A percentile compares a stretch with the other conserved stretches of the same genome.
phyloP scores from a whole-genome alignment of 2,329 filamentous ascomycete species.

The Fusarium brevicatenulatum region DNA sequence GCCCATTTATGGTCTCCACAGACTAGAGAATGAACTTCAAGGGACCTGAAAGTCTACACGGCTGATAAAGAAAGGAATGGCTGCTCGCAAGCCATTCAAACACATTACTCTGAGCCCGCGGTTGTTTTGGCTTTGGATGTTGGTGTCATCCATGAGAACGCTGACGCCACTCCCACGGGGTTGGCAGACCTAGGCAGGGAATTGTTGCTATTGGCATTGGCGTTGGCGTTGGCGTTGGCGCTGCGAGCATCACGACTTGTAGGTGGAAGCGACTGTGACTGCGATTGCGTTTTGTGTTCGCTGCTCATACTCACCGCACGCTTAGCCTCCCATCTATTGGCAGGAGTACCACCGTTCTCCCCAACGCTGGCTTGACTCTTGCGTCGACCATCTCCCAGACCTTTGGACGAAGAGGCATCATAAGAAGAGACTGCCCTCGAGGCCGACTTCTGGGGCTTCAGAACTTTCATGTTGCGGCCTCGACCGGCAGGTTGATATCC shows the following conservation, averaged over 20 bases:
- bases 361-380: constrained; percentile 60
- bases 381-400: constrained; percentile 61
- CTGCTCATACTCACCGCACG: constrained; percentile 58
- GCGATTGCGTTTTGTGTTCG: constrained; percentile 48
- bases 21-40: not conserved
- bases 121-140: constrained; percentile 51
- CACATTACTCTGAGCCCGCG: constrained; percentile 40
- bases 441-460: constrained; percentile 78
- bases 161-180: constrained; percentile 89
- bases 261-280: constrained; percentile 42
- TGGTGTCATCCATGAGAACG: constrained; percentile 90
- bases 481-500: constrained; percentile 76
- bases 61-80: not conserved
- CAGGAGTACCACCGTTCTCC: constrained; percentile 41
- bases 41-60: constrained; percentile 1
- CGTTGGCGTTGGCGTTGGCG: constrained; percentile 51
- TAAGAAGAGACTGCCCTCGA: constrained; percentile 65
- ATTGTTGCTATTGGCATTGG: constrained; percentile 48
- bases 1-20: not conserved
- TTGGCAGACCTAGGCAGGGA: constrained; percentile 72
- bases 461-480: constrained; percentile 84
- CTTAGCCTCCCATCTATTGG: constrained; percentile 65
- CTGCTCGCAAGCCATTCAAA: not conserved
- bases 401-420: constrained; percentile 60
- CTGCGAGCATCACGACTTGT: constrained; percentile 52